These are phyloP conservation scores for Lachnum nothofagi DNA, from an alignment of 2,329 filamentous ascomycete species.

Conservation along the genomic window DNA sequence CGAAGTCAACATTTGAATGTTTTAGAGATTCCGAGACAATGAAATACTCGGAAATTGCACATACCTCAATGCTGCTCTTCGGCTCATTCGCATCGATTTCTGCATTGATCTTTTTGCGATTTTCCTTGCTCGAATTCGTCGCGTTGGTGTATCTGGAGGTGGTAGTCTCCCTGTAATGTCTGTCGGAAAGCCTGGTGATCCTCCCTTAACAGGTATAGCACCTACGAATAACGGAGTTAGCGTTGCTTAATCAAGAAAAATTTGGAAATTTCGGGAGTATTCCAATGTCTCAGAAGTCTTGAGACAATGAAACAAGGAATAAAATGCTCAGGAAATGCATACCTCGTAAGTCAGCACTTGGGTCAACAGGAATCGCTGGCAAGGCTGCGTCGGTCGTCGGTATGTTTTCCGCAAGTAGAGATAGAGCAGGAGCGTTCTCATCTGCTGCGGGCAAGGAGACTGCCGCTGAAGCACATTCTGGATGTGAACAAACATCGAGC, in stretches of 20 bases:
- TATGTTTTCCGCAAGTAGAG: too few relatives aligned
- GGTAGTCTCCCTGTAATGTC: neutral
- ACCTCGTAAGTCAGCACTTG: too few relatives aligned
- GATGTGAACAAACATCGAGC: neutral
- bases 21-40: slow-evolving; percentile 14
- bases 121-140: neutral
- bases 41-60: slow-evolving; percentile 4
- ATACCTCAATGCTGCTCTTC: neutral
- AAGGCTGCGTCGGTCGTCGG: too few relatives aligned
- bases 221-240: neutral
- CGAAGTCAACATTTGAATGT: slow-evolving; percentile 15
- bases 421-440: too few relatives aligned
- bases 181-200: neutral
- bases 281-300: too few relatives aligned
- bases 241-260: neutral
- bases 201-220: neutral
- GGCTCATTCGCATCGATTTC: neutral
- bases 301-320: too few relatives aligned
- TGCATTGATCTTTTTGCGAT: neutral
- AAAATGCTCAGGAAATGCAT: too few relatives aligned
- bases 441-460: too few relatives aligned
- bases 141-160: neutral
- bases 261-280: too few relatives aligned
- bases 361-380: too few relatives aligned
- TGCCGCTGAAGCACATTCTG: neutral